These are phyloP conservation scores for Millerago galiae DNA, from an alignment of 805 yeast species.

Conservation along the genomic window DNA sequence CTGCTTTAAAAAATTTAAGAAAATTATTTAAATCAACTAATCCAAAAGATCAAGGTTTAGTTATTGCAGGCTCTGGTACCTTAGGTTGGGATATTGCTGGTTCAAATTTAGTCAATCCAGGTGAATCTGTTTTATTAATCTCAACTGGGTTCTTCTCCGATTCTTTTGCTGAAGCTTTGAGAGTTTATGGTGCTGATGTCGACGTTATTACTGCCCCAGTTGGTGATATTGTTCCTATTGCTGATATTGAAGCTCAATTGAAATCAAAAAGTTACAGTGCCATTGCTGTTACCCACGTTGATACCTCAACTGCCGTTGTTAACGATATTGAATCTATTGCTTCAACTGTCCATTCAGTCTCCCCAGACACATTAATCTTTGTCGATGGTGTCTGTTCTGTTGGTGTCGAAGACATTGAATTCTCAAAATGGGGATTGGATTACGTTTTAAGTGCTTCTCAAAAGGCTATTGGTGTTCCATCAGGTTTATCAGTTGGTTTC, in stretches of 20 bases:
- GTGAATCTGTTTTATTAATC: conserved; percentile 71
- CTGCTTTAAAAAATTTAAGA: conserved; percentile 61
- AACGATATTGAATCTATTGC: conserved; percentile 62
- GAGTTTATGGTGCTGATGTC: conserved; percentile 68
- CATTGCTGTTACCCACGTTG: conserved; percentile 89
- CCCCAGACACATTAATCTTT: conserved; percentile 77
- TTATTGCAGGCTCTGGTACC: conserved; percentile 87
- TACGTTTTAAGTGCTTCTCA: conserved; percentile 88
- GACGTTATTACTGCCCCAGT: conserved; percentile 65
- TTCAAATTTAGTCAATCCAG: conserved; percentile 60
- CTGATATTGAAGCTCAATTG: conserved; percentile 50
- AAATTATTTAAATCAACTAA: conserved; percentile 65
- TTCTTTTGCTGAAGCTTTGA: conserved; percentile 69
- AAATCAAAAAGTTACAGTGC: conserved; percentile 47
- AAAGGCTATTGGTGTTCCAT: conserved; percentile 91
- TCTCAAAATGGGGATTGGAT: conserved; percentile 87
- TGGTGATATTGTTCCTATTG: conserved; percentile 63
- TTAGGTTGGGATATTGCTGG: conserved; percentile 92
- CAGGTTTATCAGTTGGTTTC: conserved; percentile 78
- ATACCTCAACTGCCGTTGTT: conserved; percentile 93
- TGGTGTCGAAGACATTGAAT: conserved; percentile 80
- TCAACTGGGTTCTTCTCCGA: conserved; percentile 91
- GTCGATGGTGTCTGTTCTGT: conserved; percentile 96
- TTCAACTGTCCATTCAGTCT: conserved; percentile 47
- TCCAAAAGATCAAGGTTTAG: conserved; percentile 68